A percentile compares a stretch with the other conserved stretches of the same genome.
Conservation (phyloP, 1,284 basidiomycete species). For the Leccinum subrobustum region DNA sequence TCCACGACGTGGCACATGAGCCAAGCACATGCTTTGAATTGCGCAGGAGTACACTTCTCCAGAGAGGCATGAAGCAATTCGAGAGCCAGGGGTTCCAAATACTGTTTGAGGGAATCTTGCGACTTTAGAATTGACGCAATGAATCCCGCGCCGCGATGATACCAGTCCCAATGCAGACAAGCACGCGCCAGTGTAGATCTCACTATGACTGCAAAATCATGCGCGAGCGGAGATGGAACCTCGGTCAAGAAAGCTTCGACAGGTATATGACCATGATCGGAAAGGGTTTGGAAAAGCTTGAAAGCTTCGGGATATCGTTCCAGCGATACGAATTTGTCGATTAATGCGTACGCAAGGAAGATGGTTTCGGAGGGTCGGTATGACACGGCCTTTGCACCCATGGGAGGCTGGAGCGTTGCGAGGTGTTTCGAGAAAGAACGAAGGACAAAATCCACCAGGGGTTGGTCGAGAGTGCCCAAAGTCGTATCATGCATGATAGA, state of each 20-base stretch:
- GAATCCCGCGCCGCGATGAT: slow-evolving; percentile 38
- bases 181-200: slow-evolving; percentile 46
- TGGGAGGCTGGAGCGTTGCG: slow-evolving; percentile 15
- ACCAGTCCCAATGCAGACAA: slow-evolving; percentile 51
- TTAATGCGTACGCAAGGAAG: slow-evolving; percentile 25
- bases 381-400: slow-evolving; percentile 19
- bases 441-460: slow-evolving; percentile 21
- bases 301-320: slow-evolving; percentile 36
- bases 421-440: slow-evolving; percentile 24
- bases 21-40: slow-evolving; percentile 33
- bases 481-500: slow-evolving; percentile 19
- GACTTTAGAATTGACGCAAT: slow-evolving; percentile 36
- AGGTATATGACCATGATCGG: slow-evolving; percentile 34
- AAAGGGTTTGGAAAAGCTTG: slow-evolving; percentile 45
- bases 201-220: slow-evolving; percentile 44
- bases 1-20: slow-evolving; percentile 33
- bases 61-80: slow-evolving; percentile 43
- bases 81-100: slow-evolving; percentile 24
- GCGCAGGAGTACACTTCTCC: slow-evolving; percentile 28
- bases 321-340: slow-evolving; percentile 36
- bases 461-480: slow-evolving; percentile 14
- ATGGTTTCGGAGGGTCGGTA: slow-evolving; percentile 27
- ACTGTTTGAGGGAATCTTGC: slow-evolving; percentile 30
- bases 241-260: slow-evolving; percentile 38
- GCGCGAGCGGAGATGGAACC: slow-evolving; percentile 32